Conservation (phyloP, 139 green algal species). For the Tetradesmus obliquus region DNA sequence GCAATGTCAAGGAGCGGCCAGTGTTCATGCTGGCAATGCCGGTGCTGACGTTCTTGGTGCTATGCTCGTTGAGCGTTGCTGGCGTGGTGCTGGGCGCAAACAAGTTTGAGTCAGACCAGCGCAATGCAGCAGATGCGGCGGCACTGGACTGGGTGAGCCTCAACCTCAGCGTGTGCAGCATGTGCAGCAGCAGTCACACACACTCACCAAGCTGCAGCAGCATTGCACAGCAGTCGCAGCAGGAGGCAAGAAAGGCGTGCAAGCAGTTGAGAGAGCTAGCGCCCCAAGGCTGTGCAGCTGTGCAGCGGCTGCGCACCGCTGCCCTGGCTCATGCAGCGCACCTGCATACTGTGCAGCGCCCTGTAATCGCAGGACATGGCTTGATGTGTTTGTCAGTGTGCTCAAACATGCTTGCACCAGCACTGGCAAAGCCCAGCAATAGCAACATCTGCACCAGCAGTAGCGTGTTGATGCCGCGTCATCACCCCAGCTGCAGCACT, state of each 20-base stretch:
- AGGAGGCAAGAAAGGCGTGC: not conserved
- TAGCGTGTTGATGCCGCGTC: no score
- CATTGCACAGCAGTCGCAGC: not conserved
- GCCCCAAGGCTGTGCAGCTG: not conserved
- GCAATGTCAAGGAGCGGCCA: constrained; percentile 27
- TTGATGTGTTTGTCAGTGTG: no score
- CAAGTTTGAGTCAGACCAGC: constrained; percentile 29
- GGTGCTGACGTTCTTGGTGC: not conserved
- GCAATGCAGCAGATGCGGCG: not conserved
- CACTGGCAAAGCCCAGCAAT: no score
- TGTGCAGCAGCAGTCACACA: not conserved
- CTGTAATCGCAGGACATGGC: no score
- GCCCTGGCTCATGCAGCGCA: not conserved
- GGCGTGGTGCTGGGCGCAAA: constrained; percentile 38
- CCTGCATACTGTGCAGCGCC: not conserved
- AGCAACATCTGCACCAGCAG: no score
- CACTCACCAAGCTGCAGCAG: not conserved
- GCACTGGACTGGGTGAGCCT: constrained; percentile 40
- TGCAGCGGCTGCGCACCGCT: not conserved
- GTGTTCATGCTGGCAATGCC: constrained; percentile 1
- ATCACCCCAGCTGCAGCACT: no score
- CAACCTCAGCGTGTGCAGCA: not conserved
- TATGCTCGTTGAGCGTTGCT: not conserved
- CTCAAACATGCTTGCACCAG: no score
- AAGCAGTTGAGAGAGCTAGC: not conserved